Base-by-base conservation (phyloP, 1,284 basidiomycete genomes). In the Marasmius fiardii region DNA sequence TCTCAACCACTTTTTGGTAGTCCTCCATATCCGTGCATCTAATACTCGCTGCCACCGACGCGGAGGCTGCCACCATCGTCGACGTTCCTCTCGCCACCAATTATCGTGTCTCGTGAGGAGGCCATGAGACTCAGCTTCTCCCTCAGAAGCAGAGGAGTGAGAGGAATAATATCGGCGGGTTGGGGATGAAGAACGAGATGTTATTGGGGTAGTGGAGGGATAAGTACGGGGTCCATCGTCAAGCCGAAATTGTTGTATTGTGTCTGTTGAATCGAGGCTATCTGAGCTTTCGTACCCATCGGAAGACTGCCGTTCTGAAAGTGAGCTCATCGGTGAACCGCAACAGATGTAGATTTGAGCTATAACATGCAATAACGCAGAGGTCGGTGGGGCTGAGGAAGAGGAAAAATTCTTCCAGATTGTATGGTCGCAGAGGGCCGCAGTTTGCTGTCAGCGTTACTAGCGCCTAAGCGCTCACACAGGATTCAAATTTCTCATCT, bases 51-150 rank as follows among this genome's bases (percentile, higher is more conserved):
- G 70, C 26, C 39, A 41, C 8, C 78, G 66, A 49, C 73, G 69
- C 28, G 76, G 67, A 33, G 66, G 61, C n/a, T 70, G 63, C 81
- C 81, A 84, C 83, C 83, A 85, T 35, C 72, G 67, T 34, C 71
- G 70, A 43, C 72, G 67, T 51, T 75, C 74, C 50, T 79, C 74
- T 51, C 74, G 68, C 69, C 76, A 73, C 68, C 72, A 77, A 28
- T 72, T 63, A 55, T 71, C 61, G 34, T 69, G 64, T 54, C 67
- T 66, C 28, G 63, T 62, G 51, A 69, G 73, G 7, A 85, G 71
- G 11, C 86, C 72, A 11, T 83, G 79, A 43, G 80, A 75, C 58
- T 88, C 89, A 65, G 78, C 82, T 43, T 90, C 88, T 16, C 75
- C 75, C 59, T 89, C 88, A 11, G 86, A 86, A 24, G 77, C 73